Percentiles rank a stretch among this genome's conserved stretches.
Conservation (phyloP, 2,329 filamentous ascomycete species). For the Grosmannia huntii region DNA sequence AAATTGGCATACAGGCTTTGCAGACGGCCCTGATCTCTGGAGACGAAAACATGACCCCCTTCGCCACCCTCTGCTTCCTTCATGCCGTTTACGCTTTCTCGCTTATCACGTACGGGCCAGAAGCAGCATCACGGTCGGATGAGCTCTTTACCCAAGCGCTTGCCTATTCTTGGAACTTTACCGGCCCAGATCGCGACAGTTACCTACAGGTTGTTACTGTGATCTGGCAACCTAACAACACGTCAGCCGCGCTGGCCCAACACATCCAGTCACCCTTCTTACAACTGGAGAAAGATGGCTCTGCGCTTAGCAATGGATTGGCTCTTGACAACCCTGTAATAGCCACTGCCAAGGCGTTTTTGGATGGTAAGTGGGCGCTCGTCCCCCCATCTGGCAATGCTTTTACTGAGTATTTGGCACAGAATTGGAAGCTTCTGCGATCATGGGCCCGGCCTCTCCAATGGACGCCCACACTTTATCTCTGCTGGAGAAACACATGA, state of each 20-base stretch:
- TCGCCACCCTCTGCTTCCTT: slow-evolving; percentile 36
- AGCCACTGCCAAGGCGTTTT: slow-evolving; percentile 30
- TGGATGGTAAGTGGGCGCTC: slow-evolving; percentile 31
- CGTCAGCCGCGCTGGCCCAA: slow-evolving; percentile 18
- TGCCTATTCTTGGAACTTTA: slow-evolving; percentile 28
- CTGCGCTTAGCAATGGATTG: slow-evolving; percentile 16
- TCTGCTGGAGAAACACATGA: slow-evolving; percentile 28
- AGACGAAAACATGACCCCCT: slow-evolving; percentile 22
- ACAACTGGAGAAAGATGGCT: slow-evolving; percentile 10
- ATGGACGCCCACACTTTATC: slow-evolving; percentile 26
- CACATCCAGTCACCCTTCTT: slow-evolving; percentile 14
- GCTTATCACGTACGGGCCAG: slow-evolving; percentile 28
- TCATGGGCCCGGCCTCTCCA: slow-evolving; percentile 19
- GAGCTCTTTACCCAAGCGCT: slow-evolving; percentile 35
- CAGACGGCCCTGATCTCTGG: slow-evolving; percentile 25
- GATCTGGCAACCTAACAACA: slow-evolving; percentile 35
- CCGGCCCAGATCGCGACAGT: slow-evolving; percentile 20
- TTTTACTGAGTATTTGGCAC: neutral
- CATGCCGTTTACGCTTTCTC: slow-evolving; percentile 40
- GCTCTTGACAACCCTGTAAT: slow-evolving; percentile 25
- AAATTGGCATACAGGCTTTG: slow-evolving; percentile 28
- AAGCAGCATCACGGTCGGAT: slow-evolving; percentile 21
- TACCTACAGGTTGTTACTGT: slow-evolving; percentile 31
- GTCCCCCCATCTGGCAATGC: neutral
- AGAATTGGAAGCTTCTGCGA: slow-evolving; percentile 35